Evolutionary conservation across 768 basidiomycete genomes (phyloP).

Genomic region (Sarcodon sp.): DNA sequence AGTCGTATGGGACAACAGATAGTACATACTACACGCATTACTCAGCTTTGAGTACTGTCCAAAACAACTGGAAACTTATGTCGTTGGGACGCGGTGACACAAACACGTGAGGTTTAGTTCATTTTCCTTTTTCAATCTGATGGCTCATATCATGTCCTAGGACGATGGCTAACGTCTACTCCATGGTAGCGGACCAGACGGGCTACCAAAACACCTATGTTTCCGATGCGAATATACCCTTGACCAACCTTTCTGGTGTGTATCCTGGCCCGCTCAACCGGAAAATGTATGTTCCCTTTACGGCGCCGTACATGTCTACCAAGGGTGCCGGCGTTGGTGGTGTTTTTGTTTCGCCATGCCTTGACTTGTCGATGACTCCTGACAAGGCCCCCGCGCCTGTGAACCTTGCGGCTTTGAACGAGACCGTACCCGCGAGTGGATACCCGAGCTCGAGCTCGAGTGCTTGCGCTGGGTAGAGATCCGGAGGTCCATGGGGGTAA

Average conservation of each 20-base stretch:
- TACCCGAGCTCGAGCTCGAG: no score
- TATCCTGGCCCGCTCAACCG: constrained; percentile 28
- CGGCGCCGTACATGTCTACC: constrained; percentile 26
- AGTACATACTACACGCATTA: constrained; percentile 49
- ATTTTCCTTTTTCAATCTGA: background rate
- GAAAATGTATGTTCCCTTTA: constrained; percentile 26
- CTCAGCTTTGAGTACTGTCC: constrained; percentile 38
- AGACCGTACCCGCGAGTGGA: constrained; percentile 9
- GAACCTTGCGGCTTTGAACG: constrained; percentile 21
- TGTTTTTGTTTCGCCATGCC: constrained; percentile 23
- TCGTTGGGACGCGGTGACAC: constrained; percentile 47
- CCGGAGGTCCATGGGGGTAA: no score
- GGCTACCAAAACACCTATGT: constrained; percentile 25
- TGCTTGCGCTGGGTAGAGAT: no score
- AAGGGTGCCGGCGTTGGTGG: constrained; percentile 28
- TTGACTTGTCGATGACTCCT: constrained; percentile 22
- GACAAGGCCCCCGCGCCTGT: constrained; percentile 23
- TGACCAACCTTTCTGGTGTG: constrained; percentile 24
- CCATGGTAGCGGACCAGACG: constrained; percentile 32
- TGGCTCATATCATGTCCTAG: background rate
- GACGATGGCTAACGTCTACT: constrained; percentile 35
- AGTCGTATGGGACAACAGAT: constrained; percentile 32
- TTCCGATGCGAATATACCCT: constrained; percentile 7
- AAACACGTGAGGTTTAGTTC: constrained; percentile 22
- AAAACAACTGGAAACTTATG: constrained; percentile 50